Evolutionary conservation across 371 early-diverging fungal genomes (phyloP), one percentile per base, ranked within the genome.

Genomic region (Spiromyces aspiralis): DNA sequence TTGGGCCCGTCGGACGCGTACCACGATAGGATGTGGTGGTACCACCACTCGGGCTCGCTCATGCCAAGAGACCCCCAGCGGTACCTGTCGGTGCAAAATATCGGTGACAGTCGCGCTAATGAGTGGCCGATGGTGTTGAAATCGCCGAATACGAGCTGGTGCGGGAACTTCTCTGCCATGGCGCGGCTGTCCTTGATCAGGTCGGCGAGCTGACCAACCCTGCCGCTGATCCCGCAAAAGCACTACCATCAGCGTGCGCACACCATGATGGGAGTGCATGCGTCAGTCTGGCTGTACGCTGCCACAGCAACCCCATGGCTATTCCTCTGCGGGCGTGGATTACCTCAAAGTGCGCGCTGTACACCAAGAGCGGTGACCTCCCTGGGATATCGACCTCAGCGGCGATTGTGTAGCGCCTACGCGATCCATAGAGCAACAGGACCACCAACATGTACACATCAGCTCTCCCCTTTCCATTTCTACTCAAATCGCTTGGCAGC

Each of bases 81-180:
- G 58, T 80, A 83, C 52, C 73, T 68, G 56, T 86, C 87, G 1
- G 64, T 62, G 3, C 80, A 78, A 54, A 77, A 83, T 28, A 64
- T 67, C 1, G 78, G 73, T 25, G 83, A 80, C 1, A 88, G 59
- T 3, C 87, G 69, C 0, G 82, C 86, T 43, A 86, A 75, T 1
- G 83, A 81, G 51, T 86, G 87, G 0, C 78, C 84, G 71, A 87
- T 78, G 0, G 88, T 87, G 60, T 87, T 87, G 21, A 87, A 57
- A 53, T 87, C 88, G 16, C 87, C 88, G 50, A 78, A 75, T 4
- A 88, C 68, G 16, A 84, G 51, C 58, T 87, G 85, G 51, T 80
- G 75, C 2, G 82, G 82, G 23, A 60, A 64, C 44, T 48, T 52
- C 0, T 57, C 49, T 3, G 58, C 54, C 19, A 73, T 55, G 1